Percentiles rank a stretch among this genome's conserved stretches.
phyloP scores from a whole-genome alignment of 768 basidiomycete genomes.

The Gautieria morchelliformis region DNA sequence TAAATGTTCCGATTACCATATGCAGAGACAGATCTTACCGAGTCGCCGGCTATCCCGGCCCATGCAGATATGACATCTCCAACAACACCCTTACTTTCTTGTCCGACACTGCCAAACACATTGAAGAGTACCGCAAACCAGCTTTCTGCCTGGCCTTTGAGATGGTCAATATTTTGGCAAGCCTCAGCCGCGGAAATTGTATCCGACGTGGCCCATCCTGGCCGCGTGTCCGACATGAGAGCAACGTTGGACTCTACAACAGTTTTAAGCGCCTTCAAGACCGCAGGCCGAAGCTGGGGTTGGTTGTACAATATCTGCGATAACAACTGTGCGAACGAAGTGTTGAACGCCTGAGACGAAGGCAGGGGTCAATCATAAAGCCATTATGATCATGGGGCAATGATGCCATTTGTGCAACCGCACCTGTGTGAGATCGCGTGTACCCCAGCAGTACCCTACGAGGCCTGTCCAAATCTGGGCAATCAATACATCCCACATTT shows the following conservation, averaged over 20 bases:
- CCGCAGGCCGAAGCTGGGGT: conserved; percentile 68
- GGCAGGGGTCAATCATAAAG: not conserved
- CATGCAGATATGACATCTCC: conserved; percentile 87
- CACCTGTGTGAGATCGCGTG: conserved; percentile 66
- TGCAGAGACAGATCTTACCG: conserved; percentile 31
- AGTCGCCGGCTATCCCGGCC: conserved; percentile 66
- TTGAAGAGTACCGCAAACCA: conserved; percentile 96
- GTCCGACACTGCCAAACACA: conserved; percentile 80
- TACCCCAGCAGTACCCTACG: conserved; percentile 79
- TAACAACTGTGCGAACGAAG: conserved; percentile 79
- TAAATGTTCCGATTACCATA: too few species aligned
- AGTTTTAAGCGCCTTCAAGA: conserved; percentile 72
- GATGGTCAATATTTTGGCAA: conserved; percentile 53
- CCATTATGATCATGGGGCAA: not conserved
- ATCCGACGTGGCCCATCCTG: conserved; percentile 13
- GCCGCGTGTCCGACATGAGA: conserved; percentile 27
- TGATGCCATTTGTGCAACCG: conserved; percentile 11
- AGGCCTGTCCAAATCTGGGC: conserved; percentile 91
- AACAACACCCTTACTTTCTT: conserved; percentile 64
- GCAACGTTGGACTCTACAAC: conserved; percentile 74
- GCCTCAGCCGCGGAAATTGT: conserved; percentile 51
- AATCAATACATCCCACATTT: conserved; percentile 91
- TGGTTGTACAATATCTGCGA: conserved; percentile 91
- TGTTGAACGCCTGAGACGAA: conserved; percentile 53
- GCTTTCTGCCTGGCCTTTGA: conserved; percentile 75